Base-by-base conservation (phyloP, 2,329 filamentous ascomycete species). In the Fusarium hainanense region DNA sequence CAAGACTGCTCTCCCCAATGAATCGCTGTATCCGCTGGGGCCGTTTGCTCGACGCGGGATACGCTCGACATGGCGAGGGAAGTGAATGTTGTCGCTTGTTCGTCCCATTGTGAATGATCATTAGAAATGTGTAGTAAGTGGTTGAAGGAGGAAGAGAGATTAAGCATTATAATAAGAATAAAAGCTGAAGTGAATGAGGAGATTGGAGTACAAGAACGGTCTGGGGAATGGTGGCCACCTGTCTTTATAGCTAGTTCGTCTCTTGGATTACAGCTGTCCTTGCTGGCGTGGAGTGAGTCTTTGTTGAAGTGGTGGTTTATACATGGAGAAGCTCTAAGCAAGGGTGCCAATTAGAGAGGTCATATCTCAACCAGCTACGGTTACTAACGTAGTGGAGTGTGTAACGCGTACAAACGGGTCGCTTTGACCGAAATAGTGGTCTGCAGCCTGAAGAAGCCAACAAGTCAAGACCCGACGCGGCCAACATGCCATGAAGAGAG, bases 21-120 rank as follows among this genome's bases (percentile, higher is more conserved):
- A 37, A 34, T 69, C 67, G 25, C 58, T 52, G 14, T 69, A 69
- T 23, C 67, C 67, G 42, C 52, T 63, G 40, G 34, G 20, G 4
- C 62, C 67, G n/a, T 69, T 50, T 23, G 50, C n/a, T 27, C 67
- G 66, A 23, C 57, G 62, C 9, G 66, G 67, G 7, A 68, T 58
- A 11, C 67, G 66, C 10, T 68, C 49, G 25, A 68, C 68, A 43
- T 70, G 58, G 23, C 63, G 67, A 8, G 67, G 67, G 32, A 69
- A 69, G 28, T 67, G 62, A 52, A 69, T 69, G 25, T 58, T 28
- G 32, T 70, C 63, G 67, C 67, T 69, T 11, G 62, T 52, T 56
- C 67, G 48, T 49, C 50, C 66, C 67, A 69, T 69, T 55, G 18
- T 70, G 66, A 42, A 25, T 63, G 32, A 21, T 20, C n/a, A 64